Percentiles rank a stretch among this genome's conserved stretches.
Conservation (phyloP, 108 stramenopile species). For the Nitzschia palea region DNA sequence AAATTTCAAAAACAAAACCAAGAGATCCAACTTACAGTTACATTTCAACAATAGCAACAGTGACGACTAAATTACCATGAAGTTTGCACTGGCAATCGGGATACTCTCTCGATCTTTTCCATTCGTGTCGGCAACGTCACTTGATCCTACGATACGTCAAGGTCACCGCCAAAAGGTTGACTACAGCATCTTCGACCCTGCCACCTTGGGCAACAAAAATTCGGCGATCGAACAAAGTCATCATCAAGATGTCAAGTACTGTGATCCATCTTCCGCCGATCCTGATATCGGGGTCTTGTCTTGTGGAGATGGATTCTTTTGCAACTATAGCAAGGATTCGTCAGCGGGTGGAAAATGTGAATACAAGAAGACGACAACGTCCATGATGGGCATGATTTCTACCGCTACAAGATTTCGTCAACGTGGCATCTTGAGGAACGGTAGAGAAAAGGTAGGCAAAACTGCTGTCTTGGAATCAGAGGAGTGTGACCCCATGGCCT, state of each 20-base stretch:
- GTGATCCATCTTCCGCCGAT: not conserved
- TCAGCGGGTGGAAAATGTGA: not conserved
- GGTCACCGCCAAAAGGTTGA: too few species aligned
- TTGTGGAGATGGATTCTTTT: not conserved
- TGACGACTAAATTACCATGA: too few species aligned
- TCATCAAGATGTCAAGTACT: not conserved
- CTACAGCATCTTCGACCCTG: too few species aligned
- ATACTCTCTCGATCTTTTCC: too few species aligned
- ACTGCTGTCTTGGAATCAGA: not conserved
- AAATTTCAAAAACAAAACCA: too few species aligned
- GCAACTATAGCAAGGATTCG: not conserved
- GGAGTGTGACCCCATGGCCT: not conserved
- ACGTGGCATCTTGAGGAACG: not conserved
- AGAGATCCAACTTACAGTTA: too few species aligned
- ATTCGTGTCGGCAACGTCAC: too few species aligned
- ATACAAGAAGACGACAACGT: not conserved
- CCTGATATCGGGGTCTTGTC: slow-evolving; percentile 4
- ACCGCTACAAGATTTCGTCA: not conserved
- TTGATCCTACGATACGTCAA: too few species aligned
- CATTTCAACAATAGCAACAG: too few species aligned
- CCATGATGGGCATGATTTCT: not conserved
- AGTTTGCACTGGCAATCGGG: too few species aligned
- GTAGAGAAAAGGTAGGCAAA: not conserved
- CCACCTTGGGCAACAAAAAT: too few species aligned
- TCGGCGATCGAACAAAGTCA: too few species aligned